Evolutionary conservation across 495 filamentous ascomycete genomes (phyloP).

Genomic region (Neurospora sp.): DNA sequence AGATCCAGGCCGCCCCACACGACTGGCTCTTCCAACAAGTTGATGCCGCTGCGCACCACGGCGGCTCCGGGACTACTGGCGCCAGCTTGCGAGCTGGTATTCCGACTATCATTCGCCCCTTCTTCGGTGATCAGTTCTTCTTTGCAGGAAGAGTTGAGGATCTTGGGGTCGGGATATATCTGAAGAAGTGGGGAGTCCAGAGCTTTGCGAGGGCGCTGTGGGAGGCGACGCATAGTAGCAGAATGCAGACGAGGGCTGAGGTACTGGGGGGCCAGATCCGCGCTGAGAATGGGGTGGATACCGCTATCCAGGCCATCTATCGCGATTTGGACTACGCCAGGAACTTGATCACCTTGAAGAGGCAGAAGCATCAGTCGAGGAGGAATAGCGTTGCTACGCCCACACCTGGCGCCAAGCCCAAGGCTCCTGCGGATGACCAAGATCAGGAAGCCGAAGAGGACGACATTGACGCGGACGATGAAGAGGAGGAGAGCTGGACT

Average conservation of each 20-base stretch:
- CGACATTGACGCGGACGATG: slow-evolving; percentile 14
- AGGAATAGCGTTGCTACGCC: slow-evolving; percentile 24
- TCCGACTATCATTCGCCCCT: slow-evolving; percentile 90
- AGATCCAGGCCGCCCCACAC: slow-evolving; percentile 85
- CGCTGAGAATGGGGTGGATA: slow-evolving; percentile 80
- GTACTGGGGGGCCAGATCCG: slow-evolving; percentile 79
- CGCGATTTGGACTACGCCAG: slow-evolving; percentile 94
- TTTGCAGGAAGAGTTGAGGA: slow-evolving; percentile 85
- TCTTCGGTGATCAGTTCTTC: slow-evolving; percentile 98
- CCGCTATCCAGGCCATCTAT: slow-evolving; percentile 86
- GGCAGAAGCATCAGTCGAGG: slow-evolving; percentile 41
- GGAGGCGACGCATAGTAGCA: slow-evolving; percentile 77
- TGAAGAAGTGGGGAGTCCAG: slow-evolving; percentile 78
- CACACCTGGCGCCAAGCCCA: neutral
- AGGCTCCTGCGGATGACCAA: neutral
- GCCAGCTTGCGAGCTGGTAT: slow-evolving; percentile 86
- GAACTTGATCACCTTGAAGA: slow-evolving; percentile 58
- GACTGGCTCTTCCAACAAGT: slow-evolving; percentile 95
- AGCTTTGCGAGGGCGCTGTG: slow-evolving; percentile 79
- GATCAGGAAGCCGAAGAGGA: slow-evolving; percentile 18
- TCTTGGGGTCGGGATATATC: slow-evolving; percentile 78
- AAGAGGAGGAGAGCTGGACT: slow-evolving; percentile 40
- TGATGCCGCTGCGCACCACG: slow-evolving; percentile 90
- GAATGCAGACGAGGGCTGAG: slow-evolving; percentile 80
- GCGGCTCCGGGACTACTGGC: slow-evolving; percentile 90